These are phyloP conservation scores for Scenedesmus sp. DNA, from an alignment of 163 green algal species.

Conservation along the genomic window DNA sequence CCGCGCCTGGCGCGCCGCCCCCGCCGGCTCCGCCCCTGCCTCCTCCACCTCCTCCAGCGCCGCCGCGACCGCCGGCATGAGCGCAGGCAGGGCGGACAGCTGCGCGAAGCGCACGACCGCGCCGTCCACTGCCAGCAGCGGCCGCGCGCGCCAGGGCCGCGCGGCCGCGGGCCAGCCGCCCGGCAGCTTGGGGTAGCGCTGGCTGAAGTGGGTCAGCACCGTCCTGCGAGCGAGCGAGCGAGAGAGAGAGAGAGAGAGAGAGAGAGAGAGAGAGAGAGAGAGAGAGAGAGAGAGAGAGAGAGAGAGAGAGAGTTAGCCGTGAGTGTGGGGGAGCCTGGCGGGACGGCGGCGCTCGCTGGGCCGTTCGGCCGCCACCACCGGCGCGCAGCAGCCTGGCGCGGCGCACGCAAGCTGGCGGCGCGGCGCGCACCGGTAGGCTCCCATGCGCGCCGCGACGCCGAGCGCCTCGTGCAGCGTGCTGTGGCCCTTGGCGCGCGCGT, in stretches of 20 bases:
- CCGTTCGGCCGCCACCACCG: neutral
- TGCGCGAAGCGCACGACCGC: conserved; percentile 53
- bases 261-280: neutral
- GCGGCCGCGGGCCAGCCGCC: conserved; percentile 46
- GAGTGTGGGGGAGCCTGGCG: neutral
- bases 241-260: neutral
- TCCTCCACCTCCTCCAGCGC: conserved; percentile 44
- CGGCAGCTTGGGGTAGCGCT: conserved; percentile 94
- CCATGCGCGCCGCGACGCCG: conserved; percentile 56
- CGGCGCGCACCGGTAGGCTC: conserved; percentile 66
- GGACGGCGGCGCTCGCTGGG: neutral
- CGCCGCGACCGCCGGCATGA: conserved; percentile 49
- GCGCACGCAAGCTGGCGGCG: neutral
- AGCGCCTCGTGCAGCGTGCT: conserved; percentile 89
- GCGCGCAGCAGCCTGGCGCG: neutral
- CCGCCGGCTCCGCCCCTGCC: neutral
- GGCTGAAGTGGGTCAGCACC: conserved; percentile 98
- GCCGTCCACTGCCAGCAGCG: conserved; percentile 59
- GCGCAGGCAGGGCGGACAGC: conserved; percentile 50
- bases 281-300: neutral
- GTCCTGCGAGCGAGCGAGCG: conserved; percentile 54
- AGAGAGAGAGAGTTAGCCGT: neutral
- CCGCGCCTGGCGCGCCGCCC: too few relatives aligned
- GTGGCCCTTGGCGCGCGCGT: conserved; percentile 91
- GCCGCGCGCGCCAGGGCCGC: neutral